Evolutionary conservation across 2,329 filamentous ascomycete genomes (phyloP), one percentile per base, ranked within the genome.

Genomic region (Venturiaceae sp.): DNA sequence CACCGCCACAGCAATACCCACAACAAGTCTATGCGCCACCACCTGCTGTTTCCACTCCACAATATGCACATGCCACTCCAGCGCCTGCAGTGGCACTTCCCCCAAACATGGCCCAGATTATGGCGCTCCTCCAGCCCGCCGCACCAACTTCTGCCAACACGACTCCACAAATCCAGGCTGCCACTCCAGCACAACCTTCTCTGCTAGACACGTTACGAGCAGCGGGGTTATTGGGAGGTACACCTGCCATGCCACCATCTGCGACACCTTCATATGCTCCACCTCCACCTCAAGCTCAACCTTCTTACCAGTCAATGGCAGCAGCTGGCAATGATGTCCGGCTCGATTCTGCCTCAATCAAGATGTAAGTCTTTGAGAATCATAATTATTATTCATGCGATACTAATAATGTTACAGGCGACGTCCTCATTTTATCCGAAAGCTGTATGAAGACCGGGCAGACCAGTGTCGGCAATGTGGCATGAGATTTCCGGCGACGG

Each of bases 381-480:
- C 32, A 8, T 54, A 54, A 19, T 9, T 5, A 19, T 32, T 8
- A 54, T 54, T 21, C 52, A 23, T 7, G 7, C 14, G 7, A 30
- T 30, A 32, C 44, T 50, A 26, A 50, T 16, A 28, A 13, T n/a
- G n/a, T 16, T n/a, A 2, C 16, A 90, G 87, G 65, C 86, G 85
- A 63, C 88, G 89, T 16, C 86, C 87, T 14, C 82, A 90, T 63
- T 77, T 96, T 14, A 78, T 96, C 7, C 78, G 83, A 19, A 79
- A 79, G 19, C 80, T 97, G 8, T 92, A 95, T 68, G 89, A 92
- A 61, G 83, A 86, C 21, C 83, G 90, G 39, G 89, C 92, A 0
- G 88, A 91, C 60, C 88, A 92, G 28, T 60, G 58, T 26, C 54
- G 46, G 32, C 53, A 60, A 53, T 60, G 58, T 44, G 58, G 58